Base-by-base conservation (phyloP, 2,329 filamentous ascomycete species). In the Myriangium duriaei region DNA sequence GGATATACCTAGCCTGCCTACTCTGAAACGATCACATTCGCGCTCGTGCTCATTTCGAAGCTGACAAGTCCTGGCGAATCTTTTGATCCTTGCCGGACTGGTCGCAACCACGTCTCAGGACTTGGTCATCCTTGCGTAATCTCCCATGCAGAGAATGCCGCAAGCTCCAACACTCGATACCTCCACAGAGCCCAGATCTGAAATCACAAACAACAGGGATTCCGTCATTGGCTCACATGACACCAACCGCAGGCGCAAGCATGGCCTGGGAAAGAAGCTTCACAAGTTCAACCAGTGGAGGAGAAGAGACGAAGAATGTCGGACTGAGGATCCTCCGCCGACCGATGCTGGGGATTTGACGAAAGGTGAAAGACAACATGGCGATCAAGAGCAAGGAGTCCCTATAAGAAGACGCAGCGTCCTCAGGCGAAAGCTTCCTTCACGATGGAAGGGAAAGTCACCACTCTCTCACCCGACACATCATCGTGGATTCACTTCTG, bases 121-220 rank as follows among this genome's bases (percentile, higher is more conserved):
- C n/a, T n/a, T n/a, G n/a, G n/a, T n/a, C n/a, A n/a, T n/a, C n/a
- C n/a, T n/a, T n/a, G n/a, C n/a, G n/a, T n/a, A n/a, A n/a, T n/a
- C n/a, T n/a, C n/a, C n/a, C n/a, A n/a, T n/a, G n/a, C n/a, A 29
- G 35, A 37, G 35, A 29, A 37, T 37, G 35, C 35, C 35, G 32
- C 35, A 37, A 15, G 35, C 19, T 5, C 15, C 32, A 37, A 26
- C 35, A 30, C 26, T 30, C 18, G 9, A 26, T 12, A 16, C 28
- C 35, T 31, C 35, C 26, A 37, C 26, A 11, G 35, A 29, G 16
- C 26, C 26, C 15, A 37, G 11, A 12, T 9, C 10, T 7, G 33
- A 31, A 12, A 29, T 30, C 11, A 14, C 11, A 4, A 31, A 4
- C 14, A n/a, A 15, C 13, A 37, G 24, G 32, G 35, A 37, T 16